Evolutionary conservation across 805 yeast species (phyloP), one percentile per base, ranked within the genome.

Genomic region (Candida easanensis): DNA sequence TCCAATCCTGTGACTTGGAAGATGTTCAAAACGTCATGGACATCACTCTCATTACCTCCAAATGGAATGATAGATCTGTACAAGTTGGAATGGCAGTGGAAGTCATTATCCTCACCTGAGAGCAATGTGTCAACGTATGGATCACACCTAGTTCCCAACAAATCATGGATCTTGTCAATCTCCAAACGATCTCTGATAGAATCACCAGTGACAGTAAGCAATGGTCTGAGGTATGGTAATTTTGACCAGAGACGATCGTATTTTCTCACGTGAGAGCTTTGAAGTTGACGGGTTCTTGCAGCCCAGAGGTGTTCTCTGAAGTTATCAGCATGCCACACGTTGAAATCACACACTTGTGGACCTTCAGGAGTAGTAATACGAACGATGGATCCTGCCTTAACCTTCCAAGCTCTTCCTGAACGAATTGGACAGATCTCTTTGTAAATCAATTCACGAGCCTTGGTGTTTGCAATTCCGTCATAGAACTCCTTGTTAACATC

Each of bases 231-330:
- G 46, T 73, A 81, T n/a, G 86, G 86, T 52, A 80, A 65, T 44
- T 71, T 76, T 22, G 85, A 80, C 84, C 85, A 81, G 45, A 81
- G 63, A 26, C 84, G 66, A 58, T 81, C 87, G 52, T 66, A 76
- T 14, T 75, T 76, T 14, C 79, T 71, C 19, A 80, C 82, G 58
- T 80, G 86, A 3, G 82, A 75, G 15, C 79, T 71, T 19, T 81
- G 84, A 46, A 81, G 63, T 53, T 80, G 87, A 58, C 86, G 69
- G 0, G 84, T 80, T 56, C 87, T 67, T 4, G 84, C 73, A 14
- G 86, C 87, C 86, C 87, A 81, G 54, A 81, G 69, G 49, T 81
- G 64, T 54, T 81, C 86, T 53, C 83, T 65, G 20, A 81, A 84
- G 54, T 80, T 79, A 49, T 76, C 70, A 38, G 65, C 65, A 52